phyloP scores from a whole-genome alignment of 495 filamentous ascomycete genomes.

The Sordaria brevicollis region DNA sequence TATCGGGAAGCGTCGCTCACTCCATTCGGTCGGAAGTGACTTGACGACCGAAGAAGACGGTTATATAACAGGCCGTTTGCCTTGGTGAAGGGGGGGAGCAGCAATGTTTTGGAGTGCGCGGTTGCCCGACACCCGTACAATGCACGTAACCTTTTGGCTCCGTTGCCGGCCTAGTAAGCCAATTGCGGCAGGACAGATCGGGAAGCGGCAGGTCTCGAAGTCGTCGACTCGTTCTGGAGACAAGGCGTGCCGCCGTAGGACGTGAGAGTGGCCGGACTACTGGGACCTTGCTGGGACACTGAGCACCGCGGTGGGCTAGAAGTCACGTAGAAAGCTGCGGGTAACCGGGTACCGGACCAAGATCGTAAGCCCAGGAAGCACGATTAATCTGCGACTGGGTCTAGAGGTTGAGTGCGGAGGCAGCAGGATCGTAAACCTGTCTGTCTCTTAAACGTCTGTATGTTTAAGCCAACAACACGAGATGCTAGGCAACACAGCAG shows the following conservation, averaged over 20 bases:
- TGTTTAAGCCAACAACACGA: background rate
- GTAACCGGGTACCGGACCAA: background rate
- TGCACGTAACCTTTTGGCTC: slow-evolving; percentile 14
- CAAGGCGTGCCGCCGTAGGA: background rate
- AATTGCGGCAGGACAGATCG: background rate
- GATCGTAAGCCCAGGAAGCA: background rate
- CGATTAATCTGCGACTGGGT: background rate
- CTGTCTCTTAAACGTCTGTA: background rate
- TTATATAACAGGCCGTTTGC: slow-evolving; percentile 9
- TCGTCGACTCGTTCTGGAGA: background rate
- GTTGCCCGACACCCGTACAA: slow-evolving; percentile 12
- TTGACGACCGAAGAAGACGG: background rate
- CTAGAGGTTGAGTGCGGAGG: background rate
- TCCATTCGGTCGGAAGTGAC: slow-evolving; percentile 6
- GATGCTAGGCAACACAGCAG: background rate
- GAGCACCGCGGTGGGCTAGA: background rate
- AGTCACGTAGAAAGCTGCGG: background rate
- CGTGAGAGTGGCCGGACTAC: background rate
- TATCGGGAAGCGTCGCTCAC: slow-evolving; percentile 11
- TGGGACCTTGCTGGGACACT: background rate
- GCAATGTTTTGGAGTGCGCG: slow-evolving; percentile 15
- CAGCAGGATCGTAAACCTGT: background rate
- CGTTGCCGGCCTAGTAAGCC: slow-evolving; percentile 10
- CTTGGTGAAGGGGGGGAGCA: slow-evolving; percentile 13
- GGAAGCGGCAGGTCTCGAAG: background rate